phyloP scores from a whole-genome alignment of 305 asterid species.

The Fraxinus ornus region DNA sequence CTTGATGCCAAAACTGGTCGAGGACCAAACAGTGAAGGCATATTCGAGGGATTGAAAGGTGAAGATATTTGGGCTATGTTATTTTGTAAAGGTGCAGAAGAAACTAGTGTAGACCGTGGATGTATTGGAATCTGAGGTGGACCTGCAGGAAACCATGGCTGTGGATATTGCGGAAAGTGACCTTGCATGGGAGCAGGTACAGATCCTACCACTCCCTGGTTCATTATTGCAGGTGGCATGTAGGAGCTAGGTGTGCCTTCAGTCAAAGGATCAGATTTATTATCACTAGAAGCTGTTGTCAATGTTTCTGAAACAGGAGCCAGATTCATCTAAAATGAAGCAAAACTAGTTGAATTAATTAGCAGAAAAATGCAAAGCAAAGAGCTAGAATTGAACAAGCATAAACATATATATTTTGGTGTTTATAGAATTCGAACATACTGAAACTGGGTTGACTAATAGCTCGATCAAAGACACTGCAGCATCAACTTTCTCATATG shows the following conservation, averaged over 20 bases:
- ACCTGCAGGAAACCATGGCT: slow-evolving; percentile 58
- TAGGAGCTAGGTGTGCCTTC: slow-evolving; percentile 35
- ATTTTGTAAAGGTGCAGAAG: slow-evolving; percentile 36
- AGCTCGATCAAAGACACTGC: slow-evolving; percentile 86
- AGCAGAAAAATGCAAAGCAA: neutral
- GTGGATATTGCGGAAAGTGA: slow-evolving; percentile 54
- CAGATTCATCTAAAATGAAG: slow-evolving; percentile 49
- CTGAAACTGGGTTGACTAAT: slow-evolving; percentile 75
- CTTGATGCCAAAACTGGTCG: slow-evolving; percentile 45
- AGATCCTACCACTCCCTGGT: slow-evolving; percentile 46
- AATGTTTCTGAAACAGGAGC: slow-evolving; percentile 44
- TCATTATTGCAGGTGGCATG: slow-evolving; percentile 29
- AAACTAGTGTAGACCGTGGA: slow-evolving; percentile 35
- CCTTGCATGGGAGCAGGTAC: slow-evolving; percentile 41
- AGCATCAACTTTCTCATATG: slow-evolving; percentile 86
- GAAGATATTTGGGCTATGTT: slow-evolving; percentile 40
- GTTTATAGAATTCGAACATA: slow-evolving; percentile 34
- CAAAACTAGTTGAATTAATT: slow-evolving; percentile 8
- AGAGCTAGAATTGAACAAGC: neutral
- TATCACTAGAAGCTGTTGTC: slow-evolving; percentile 38
- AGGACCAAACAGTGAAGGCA: slow-evolving; percentile 49
- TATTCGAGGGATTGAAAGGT: slow-evolving; percentile 37
- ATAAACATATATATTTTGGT: slow-evolving; percentile 4
- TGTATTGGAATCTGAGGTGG: slow-evolving; percentile 38
- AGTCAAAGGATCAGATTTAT: slow-evolving; percentile 21